These are phyloP conservation scores for Geosmithia putterillii DNA, from an alignment of 2,329 filamentous ascomycete genomes.

Conservation along the genomic window DNA sequence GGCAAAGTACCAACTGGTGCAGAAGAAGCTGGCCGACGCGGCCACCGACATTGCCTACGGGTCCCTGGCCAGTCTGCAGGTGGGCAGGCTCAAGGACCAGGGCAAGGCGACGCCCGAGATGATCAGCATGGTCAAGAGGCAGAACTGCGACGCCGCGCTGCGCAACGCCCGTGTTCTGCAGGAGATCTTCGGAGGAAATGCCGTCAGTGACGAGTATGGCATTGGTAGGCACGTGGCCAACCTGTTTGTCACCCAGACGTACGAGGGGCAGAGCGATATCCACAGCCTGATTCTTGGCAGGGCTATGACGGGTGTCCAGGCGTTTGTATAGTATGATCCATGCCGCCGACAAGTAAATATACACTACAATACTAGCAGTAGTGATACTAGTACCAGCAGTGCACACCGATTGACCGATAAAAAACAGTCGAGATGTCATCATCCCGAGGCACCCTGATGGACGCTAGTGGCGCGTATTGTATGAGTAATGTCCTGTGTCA, in stretches of 20 bases:
- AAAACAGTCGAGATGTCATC: too few species aligned
- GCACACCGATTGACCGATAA: too few species aligned
- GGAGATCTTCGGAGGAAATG: constrained; percentile 95
- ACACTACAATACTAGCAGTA: too few species aligned
- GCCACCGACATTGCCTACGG: constrained; percentile 84
- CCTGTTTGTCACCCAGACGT: constrained; percentile 93
- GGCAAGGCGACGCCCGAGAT: constrained; percentile 85
- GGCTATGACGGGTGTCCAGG: constrained; percentile 64
- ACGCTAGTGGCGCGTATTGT: too few species aligned
- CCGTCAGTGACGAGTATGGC: constrained; percentile 93
- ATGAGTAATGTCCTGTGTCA: too few species aligned
- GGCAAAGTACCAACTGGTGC: constrained; percentile 90
- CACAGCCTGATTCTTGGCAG: constrained; percentile 64
- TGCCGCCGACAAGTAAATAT: too few species aligned
- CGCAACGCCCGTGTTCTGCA: constrained; percentile 70
- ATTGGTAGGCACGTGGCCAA: constrained; percentile 95
- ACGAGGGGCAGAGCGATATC: constrained; percentile 97
- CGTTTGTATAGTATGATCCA: constrained; percentile 32
- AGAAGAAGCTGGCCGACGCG: constrained; percentile 95
- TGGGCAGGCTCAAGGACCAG: constrained; percentile 84
- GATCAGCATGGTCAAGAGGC: constrained; percentile 93
- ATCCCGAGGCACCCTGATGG: too few species aligned
- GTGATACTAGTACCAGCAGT: too few species aligned
- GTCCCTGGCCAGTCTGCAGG: constrained; percentile 79
- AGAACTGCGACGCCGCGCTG: constrained; percentile 90